Conservation (phyloP, 2,329 filamentous ascomycete species). For the Aspergillus transmontanensis region DNA sequence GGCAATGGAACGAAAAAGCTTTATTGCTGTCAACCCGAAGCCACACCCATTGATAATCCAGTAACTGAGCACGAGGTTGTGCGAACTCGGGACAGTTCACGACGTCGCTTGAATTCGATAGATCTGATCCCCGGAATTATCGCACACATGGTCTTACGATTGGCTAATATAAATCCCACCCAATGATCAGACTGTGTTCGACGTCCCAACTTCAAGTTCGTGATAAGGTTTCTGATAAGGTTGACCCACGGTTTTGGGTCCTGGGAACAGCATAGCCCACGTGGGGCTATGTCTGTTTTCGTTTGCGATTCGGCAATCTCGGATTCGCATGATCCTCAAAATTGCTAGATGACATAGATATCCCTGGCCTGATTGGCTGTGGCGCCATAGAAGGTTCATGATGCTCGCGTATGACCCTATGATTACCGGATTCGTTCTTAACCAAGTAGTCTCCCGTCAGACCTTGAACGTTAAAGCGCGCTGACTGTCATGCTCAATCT, state of each 20-base stretch:
- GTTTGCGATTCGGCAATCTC: not conserved
- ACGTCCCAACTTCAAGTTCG: not conserved
- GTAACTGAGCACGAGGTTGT: not conserved
- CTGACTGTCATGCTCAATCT: not conserved
- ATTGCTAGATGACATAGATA: not conserved
- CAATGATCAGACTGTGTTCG: not conserved
- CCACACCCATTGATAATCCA: not conserved
- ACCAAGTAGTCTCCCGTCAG: too few relatives aligned
- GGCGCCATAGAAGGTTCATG: not conserved
- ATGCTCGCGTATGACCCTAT: not conserved
- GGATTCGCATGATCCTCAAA: not conserved
- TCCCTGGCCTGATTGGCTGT: not conserved
- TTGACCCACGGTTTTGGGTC: not conserved
- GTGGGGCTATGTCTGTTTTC: not conserved
- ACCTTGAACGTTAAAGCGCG: not conserved
- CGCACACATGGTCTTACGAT: not conserved
- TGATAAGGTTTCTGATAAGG: not conserved
- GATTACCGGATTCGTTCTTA: not conserved
- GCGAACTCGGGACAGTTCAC: not conserved
- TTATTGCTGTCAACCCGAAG: not conserved
- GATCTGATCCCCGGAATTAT: not conserved
- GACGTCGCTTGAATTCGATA: not conserved
- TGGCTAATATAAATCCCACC: not conserved
- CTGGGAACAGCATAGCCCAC: not conserved
- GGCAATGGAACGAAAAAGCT: not conserved